phyloP scores from a whole-genome alignment of 2,329 filamentous ascomycete genomes.

The Penicillium freii region DNA sequence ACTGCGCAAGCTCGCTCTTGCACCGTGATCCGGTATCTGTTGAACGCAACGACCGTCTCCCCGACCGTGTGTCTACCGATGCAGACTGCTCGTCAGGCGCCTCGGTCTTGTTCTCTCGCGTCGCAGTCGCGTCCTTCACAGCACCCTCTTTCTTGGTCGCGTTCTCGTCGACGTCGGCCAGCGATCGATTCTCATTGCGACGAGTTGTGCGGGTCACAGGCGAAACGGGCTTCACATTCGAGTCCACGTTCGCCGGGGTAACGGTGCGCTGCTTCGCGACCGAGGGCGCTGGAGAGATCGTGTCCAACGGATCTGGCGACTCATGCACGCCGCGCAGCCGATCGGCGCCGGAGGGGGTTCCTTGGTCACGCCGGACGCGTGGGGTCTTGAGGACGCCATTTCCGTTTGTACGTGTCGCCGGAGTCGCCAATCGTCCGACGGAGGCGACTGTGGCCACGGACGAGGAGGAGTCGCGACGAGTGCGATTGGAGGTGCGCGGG shows the following conservation, averaged over 20 bases:
- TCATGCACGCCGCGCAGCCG: constrained; percentile 16
- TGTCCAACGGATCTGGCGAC: constrained; percentile 29
- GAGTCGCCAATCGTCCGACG: constrained; percentile 12
- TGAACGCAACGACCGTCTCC: constrained; percentile 77
- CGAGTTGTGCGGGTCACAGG: constrained; percentile 20
- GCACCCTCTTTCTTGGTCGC: background rate
- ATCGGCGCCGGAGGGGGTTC: constrained; percentile 11
- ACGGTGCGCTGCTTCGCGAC: constrained; percentile 9
- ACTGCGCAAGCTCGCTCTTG: constrained; percentile 86
- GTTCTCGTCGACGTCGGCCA: background rate
- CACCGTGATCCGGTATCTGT: constrained; percentile 77
- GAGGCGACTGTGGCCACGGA: constrained; percentile 17
- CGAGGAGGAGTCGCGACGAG: constrained; percentile 16
- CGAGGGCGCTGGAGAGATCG: constrained; percentile 20
- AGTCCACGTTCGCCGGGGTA: constrained; percentile 3
- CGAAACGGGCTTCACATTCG: constrained; percentile 13
- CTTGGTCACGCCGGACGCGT: constrained; percentile 12
- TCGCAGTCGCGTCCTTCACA: background rate
- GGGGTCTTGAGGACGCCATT: constrained; percentile 12
- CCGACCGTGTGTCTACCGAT: constrained; percentile 28
- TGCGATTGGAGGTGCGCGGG: constrained; percentile 14
- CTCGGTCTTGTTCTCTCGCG: constrained; percentile 9
- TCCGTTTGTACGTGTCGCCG: constrained; percentile 12
- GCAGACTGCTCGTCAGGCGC: constrained; percentile 9
- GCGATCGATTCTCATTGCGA: constrained; percentile 5